These are phyloP conservation scores for Lactarius deliciosus DNA, from an alignment of 768 basidiomycete genomes.

Conservation along the genomic window DNA sequence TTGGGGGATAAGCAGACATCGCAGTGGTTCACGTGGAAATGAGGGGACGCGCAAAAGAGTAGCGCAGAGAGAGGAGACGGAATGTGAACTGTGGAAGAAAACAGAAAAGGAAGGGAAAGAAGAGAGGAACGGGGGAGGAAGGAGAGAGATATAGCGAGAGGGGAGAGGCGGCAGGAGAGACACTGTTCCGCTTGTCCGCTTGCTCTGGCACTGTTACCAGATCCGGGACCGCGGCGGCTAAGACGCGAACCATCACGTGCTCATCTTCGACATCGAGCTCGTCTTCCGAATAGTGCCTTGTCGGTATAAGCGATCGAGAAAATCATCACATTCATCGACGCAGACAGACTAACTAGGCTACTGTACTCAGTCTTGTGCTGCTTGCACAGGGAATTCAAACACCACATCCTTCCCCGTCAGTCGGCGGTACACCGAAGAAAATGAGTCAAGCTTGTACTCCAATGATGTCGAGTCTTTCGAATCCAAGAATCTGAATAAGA, in stretches of 20 bases:
- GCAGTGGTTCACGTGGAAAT: constrained; percentile 30
- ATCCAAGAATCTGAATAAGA: constrained; percentile 78
- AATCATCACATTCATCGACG: constrained; percentile 1
- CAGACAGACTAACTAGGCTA: constrained; percentile 31
- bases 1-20: constrained; percentile 59
- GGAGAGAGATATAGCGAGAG: constrained; percentile 35
- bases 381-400: constrained; percentile 83
- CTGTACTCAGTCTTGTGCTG: constrained; percentile 53
- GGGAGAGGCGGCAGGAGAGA: neutral
- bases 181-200: neutral
- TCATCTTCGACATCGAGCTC: neutral
- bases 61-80: constrained; percentile 44
- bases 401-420: constrained; percentile 97
- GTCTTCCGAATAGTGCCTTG: neutral
- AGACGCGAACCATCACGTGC: constrained; percentile 3
- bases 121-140: neutral
- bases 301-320: neutral
- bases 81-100: constrained; percentile 35
- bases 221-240: neutral
- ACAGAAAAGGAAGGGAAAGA: neutral
- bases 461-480: constrained; percentile 96
- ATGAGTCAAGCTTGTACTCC: constrained; percentile 99
- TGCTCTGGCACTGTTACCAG: neutral
- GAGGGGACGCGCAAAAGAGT: constrained; percentile 37
- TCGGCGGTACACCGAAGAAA: constrained; percentile 94